A percentile compares a stretch with the other conserved stretches of the same genome.
These are phyloP conservation scores for Podospora pseudopauciseta DNA, from an alignment of 495 filamentous ascomycete species.

Conservation along the genomic window DNA sequence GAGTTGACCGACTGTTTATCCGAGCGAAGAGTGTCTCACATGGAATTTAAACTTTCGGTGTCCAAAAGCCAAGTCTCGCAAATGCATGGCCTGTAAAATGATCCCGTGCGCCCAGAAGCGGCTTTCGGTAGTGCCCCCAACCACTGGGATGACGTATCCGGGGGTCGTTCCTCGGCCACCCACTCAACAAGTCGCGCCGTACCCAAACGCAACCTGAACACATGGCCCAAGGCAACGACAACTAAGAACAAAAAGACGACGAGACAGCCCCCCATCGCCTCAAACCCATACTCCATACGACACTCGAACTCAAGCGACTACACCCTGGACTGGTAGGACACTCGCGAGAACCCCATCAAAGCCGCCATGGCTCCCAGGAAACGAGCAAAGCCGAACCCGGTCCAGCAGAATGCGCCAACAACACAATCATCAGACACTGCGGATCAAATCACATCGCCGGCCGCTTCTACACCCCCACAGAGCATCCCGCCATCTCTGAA, in stretches of 20 bases:
- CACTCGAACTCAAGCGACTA: neutral
- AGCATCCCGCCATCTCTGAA: slow-evolving; percentile 12
- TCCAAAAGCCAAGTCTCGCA: neutral
- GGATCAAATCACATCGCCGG: slow-evolving; percentile 5
- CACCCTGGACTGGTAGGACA: neutral
- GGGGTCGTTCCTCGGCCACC: neutral
- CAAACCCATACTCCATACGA: neutral
- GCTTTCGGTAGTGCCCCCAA: slow-evolving; percentile 3
- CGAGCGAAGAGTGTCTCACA: neutral
- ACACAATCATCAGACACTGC: slow-evolving; percentile 8
- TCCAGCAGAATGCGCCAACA: slow-evolving; percentile 25
- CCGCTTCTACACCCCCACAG: slow-evolving; percentile 10
- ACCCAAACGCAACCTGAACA: slow-evolving; percentile 15
- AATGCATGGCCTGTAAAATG: neutral
- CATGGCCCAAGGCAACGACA: slow-evolving; percentile 13
- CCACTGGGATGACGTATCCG: slow-evolving; percentile 16
- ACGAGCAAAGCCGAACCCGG: slow-evolving; percentile 57
- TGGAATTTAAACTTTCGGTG: neutral
- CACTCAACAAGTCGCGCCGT: slow-evolving; percentile 10
- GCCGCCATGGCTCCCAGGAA: slow-evolving; percentile 58
- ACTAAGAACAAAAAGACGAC: neutral
- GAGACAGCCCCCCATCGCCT: neutral
- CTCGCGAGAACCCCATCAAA: neutral
- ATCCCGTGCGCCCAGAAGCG: slow-evolving; percentile 3
- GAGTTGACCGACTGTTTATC: neutral